Conservation (phyloP, 2,329 filamentous ascomycete species). For the Cryphonectria japonica region DNA sequence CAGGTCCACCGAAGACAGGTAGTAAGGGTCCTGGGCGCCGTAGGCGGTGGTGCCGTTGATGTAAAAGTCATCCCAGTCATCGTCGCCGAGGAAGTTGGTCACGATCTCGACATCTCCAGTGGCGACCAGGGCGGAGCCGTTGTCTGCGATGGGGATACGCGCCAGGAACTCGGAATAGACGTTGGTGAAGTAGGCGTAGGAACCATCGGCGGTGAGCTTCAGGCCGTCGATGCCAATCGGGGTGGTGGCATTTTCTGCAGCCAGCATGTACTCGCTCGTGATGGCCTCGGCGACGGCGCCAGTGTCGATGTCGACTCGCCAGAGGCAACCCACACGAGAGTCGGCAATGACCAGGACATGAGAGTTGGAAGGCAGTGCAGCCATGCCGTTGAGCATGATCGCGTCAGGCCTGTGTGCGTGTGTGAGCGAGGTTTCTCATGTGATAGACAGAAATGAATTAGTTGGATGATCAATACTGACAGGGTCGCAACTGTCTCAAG, state of each 20-base stretch:
- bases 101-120: constrained; percentile 15
- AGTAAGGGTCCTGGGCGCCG: constrained; percentile 16
- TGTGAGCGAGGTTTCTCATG: not conserved
- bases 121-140: constrained; percentile 15
- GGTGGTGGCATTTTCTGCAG: constrained; percentile 14
- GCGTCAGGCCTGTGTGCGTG: constrained; percentile 19
- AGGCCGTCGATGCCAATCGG: constrained; percentile 28
- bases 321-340: constrained; percentile 23
- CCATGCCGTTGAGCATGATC: constrained; percentile 29
- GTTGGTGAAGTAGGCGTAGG: constrained; percentile 29
- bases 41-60: constrained; percentile 20
- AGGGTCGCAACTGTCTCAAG: constrained; percentile 24
- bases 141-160: constrained; percentile 23
- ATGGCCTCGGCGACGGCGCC: constrained; percentile 21
- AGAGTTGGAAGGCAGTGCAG: constrained; percentile 20
- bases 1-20: constrained; percentile 4
- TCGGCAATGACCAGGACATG: constrained; percentile 24
- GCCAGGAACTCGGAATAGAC: constrained; percentile 18
- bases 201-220: constrained; percentile 19
- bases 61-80: constrained; percentile 20
- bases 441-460: not conserved
- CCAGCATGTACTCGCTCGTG: constrained; percentile 11
- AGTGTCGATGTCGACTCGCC: constrained; percentile 24
- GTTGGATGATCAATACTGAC: not conserved
- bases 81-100: not conserved